A percentile compares a stretch with the other conserved stretches of the same genome.
Conservation (phyloP, 2,329 filamentous ascomycete genomes). For the Graphium sp. region DNA sequence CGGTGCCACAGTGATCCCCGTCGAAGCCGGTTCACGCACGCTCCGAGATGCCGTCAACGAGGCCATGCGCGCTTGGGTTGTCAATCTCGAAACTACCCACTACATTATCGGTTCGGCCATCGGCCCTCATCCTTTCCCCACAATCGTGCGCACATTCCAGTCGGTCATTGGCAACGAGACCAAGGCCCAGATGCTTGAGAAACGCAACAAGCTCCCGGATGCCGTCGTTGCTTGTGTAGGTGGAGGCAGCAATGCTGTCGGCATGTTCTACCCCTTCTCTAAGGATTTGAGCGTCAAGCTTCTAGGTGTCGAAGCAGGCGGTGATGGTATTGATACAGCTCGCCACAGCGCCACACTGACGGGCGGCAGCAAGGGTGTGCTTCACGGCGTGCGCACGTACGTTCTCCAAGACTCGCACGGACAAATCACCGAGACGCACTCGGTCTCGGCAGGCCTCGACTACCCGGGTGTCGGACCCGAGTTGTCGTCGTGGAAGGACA, state of each 20-base stretch:
- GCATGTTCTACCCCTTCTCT: constrained; percentile 97
- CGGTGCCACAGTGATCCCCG: constrained; percentile 80
- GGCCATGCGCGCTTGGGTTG: constrained; percentile 85
- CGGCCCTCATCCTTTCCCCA: constrained; percentile 93
- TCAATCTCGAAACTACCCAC: constrained; percentile 82
- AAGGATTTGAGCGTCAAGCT: constrained; percentile 74
- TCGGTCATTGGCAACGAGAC: constrained; percentile 92
- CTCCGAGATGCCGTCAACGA: constrained; percentile 88
- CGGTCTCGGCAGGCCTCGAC: constrained; percentile 87
- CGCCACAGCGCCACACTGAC: constrained; percentile 80
- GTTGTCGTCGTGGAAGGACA: constrained; percentile 85
- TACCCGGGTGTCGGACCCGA: constrained; percentile 96
- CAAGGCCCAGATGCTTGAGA: constrained; percentile 73
- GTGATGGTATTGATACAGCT: constrained; percentile 74
- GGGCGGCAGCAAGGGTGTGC: constrained; percentile 75
- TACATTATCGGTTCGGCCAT: constrained; percentile 98
- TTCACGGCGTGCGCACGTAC: constrained; percentile 93
- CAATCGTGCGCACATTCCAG: constrained; percentile 94
- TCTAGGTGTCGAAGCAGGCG: constrained; percentile 86
- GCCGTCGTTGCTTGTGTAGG: constrained; percentile 94
- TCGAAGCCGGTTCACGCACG: constrained; percentile 76
- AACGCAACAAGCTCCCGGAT: constrained; percentile 79
- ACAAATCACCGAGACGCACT: constrained; percentile 90
- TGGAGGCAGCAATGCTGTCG: constrained; percentile 83
- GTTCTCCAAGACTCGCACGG: constrained; percentile 85